Evolutionary conservation across 208 protist species (phyloP).

Genomic region (Acanthamoeba polyphaga): DNA sequence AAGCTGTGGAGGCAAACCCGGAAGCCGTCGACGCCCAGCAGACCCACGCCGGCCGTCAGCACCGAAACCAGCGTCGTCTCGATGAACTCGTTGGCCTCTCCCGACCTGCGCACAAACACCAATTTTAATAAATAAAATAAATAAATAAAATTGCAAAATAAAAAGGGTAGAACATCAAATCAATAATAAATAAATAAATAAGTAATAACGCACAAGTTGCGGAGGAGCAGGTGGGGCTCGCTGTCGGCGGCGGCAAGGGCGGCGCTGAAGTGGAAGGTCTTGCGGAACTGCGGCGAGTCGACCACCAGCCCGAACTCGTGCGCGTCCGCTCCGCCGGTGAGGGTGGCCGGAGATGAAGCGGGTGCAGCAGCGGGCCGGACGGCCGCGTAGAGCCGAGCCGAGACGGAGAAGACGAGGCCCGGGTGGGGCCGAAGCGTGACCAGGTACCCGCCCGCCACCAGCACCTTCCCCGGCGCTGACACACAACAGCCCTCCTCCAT

Average conservation of each 20-base stretch:
- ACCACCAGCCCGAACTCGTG: slow-evolving; percentile 2
- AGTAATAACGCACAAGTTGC: neutral
- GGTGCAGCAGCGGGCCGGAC: slow-evolving; percentile 56
- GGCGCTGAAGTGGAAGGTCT: slow-evolving; percentile 18
- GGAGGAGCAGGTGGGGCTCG: slow-evolving; percentile 38
- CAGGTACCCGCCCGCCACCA: slow-evolving; percentile 96
- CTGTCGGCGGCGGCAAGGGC: neutral
- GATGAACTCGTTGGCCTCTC: slow-evolving; percentile 40
- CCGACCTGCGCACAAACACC: neutral
- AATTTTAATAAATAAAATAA: too few relatives aligned
- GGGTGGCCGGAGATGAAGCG: neutral
- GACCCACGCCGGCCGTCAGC: slow-evolving; percentile 5
- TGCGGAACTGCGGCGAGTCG: slow-evolving; percentile 59
- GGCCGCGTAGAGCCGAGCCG: slow-evolving; percentile 91
- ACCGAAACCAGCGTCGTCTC: neutral
- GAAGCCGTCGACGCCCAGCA: neutral
- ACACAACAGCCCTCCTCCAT: neutral
- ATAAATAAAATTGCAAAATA: neutral
- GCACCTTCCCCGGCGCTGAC: slow-evolving; percentile 95
- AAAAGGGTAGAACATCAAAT: neutral
- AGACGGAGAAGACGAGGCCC: slow-evolving; percentile 95
- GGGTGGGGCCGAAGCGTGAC: slow-evolving; percentile 94
- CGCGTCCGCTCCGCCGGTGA: neutral
- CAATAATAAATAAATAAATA: neutral
- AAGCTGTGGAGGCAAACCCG: neutral